phyloP scores from a whole-genome alignment of 164 flowering plant species.

The Amborella trichopoda region DNA sequence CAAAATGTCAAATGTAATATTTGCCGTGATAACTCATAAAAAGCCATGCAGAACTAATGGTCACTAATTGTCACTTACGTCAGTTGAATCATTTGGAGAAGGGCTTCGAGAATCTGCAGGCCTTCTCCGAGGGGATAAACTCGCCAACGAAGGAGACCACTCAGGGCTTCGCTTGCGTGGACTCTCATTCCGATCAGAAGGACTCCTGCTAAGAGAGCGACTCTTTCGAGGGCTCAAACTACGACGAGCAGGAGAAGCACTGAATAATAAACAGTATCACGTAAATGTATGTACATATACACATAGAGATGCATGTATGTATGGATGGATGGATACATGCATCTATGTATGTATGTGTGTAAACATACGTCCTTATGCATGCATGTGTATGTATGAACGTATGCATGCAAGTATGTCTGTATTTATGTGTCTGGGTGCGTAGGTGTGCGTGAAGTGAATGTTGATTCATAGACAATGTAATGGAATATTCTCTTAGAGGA shows the following conservation, averaged over 20 bases:
- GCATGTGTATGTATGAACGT: too few species aligned
- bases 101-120: conserved; percentile 45
- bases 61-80: too few species aligned
- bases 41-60: background rate
- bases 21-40: background rate
- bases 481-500: background rate
- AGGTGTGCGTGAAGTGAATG: too few species aligned
- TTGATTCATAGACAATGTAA: too few species aligned
- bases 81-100: conserved; percentile 43
- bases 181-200: conserved; percentile 32
- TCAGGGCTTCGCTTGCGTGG: conserved; percentile 28
- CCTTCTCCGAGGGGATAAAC: conserved; percentile 45
- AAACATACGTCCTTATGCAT: too few species aligned
- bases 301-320: too few species aligned
- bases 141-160: conserved; percentile 35
- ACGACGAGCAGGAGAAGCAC: conserved; percentile 52
- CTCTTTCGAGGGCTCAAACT: conserved; percentile 38
- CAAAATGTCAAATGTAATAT: background rate
- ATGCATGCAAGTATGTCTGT: too few species aligned
- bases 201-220: conserved; percentile 30
- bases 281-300: too few species aligned
- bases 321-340: too few species aligned
- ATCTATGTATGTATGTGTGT: too few species aligned
- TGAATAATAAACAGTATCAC: conserved; percentile 9
- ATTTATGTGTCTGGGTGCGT: too few species aligned